These are phyloP conservation scores for Pseudocercospora cruenta DNA, from an alignment of 2,329 filamentous ascomycete genomes.

Conservation along the genomic window DNA sequence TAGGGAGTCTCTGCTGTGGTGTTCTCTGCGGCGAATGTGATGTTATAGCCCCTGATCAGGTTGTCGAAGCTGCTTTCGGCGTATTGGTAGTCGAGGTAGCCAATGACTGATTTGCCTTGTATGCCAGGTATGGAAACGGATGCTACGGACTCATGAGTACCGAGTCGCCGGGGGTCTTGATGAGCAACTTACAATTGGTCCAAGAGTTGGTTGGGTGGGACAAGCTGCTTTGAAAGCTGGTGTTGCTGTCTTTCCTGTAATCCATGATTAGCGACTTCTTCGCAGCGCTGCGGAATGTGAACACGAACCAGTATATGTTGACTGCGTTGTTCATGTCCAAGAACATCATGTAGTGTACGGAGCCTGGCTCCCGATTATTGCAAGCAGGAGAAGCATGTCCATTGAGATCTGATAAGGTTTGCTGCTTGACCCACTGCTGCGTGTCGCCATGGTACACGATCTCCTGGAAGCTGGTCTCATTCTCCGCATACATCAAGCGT, in stretches of 20 bases:
- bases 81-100: constrained; percentile 49
- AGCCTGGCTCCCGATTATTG: constrained; percentile 25
- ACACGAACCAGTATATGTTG: constrained; percentile 44
- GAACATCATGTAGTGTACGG: constrained; percentile 48
- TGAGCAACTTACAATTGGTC: constrained; percentile 31
- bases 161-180: not conserved
- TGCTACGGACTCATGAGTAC: constrained; percentile 1
- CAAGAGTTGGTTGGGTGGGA: constrained; percentile 46
- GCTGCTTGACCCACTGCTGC: constrained; percentile 42
- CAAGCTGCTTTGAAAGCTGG: constrained; percentile 31
- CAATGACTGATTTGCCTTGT: constrained; percentile 43
- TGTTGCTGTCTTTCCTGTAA: constrained; percentile 43
- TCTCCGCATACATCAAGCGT: constrained; percentile 48
- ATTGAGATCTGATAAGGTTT: constrained; percentile 44
- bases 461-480: constrained; percentile 45
- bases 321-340: constrained; percentile 44
- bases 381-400: constrained; percentile 38
- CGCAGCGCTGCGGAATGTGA: not conserved
- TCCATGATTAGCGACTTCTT: not conserved
- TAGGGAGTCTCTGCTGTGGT: constrained; percentile 28
- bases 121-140: constrained; percentile 40
- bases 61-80: constrained; percentile 41
- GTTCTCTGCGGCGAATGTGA: constrained; percentile 44
- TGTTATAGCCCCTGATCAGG: constrained; percentile 44
- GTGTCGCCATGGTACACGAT: constrained; percentile 45